Evolutionary conservation across 106 monocot species (phyloP), one percentile per base, ranked within the genome.

Genomic region (Acorus gramineus): DNA sequence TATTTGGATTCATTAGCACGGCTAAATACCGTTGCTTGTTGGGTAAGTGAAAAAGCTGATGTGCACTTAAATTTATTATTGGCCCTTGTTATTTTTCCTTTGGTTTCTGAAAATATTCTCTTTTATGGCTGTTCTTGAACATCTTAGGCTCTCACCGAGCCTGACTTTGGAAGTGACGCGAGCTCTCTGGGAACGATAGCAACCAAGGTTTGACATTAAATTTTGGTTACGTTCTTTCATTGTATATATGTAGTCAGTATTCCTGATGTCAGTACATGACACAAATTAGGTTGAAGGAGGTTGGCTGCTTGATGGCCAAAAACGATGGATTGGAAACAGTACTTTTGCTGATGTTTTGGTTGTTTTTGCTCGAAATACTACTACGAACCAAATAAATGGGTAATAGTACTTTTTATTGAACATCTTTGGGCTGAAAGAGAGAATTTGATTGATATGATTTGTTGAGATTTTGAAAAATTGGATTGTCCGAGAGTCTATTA

Each of bases 91-190:
- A 28, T 28, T 28, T 28, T 28, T 28, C 28, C 28, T 28, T 1
- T 28, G 28, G 59, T 50, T 52, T 8, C n/a, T 49, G 6, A 55
- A 59, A 14, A 3, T 12, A 50, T 59, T 56, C 9, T 13, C 43
- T 42, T 57, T 67, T 4, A 49, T 62, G 46, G 6, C 56, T 69
- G 11, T 59, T 61, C n/a, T 64, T 60, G 5, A 5, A 51, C 73
- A 14, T 70, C 62, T n/a, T 48, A 96, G 95, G 95, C 80, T 61
- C 79, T 96, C 53, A 96, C 95, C 9, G 95, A 96, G 66, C 95
- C 95, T 43, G 80, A 90, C 66, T 85, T 82, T 90, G 95, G 95
- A 80, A 96, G 90, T 73, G 95, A 96, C 79, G 90, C 89, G 8
- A 96, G 95, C 63, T 85, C 90, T 73, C 63, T 90, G 72, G 79